A percentile compares a stretch with the other conserved stretches of the same genome.
Conservation (phyloP, 2,329 filamentous ascomycete genomes). For the Fusarium papillatum region DNA sequence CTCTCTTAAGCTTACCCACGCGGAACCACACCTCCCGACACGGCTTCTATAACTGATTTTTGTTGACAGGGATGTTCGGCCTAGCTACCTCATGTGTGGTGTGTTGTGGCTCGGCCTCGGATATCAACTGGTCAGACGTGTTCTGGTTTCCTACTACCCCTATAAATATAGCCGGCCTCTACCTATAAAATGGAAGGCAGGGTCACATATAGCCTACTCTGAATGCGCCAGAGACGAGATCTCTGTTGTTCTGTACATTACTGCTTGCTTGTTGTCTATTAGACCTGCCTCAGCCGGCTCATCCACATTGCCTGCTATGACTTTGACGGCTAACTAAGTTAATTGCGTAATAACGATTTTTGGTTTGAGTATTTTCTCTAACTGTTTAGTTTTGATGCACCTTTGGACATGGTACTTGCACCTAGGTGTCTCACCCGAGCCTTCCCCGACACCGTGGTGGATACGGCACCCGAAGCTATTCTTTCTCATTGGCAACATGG, state of each 20-base stretch:
- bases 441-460: not conserved
- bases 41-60: not conserved
- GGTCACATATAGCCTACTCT: not conserved
- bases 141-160: not conserved
- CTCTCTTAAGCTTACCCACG: not conserved
- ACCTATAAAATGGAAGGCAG: not conserved
- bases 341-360: not conserved
- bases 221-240: not conserved
- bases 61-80: not conserved
- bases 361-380: not conserved
- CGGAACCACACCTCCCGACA: not conserved
- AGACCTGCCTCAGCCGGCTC: not conserved
- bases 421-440: not conserved
- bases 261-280: not conserved
- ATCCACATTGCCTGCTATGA: not conserved
- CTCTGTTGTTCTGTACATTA: not conserved
- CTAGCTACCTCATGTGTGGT: not conserved
- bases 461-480: not conserved
- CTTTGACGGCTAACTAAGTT: not conserved
- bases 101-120: not conserved
- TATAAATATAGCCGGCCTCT: not conserved
- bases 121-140: not conserved
- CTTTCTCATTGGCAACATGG: not conserved
- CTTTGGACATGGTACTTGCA: not conserved
- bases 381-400: not conserved